Conservation (phyloP, 1,139 yeast species). For the Candida sp. region DNA sequence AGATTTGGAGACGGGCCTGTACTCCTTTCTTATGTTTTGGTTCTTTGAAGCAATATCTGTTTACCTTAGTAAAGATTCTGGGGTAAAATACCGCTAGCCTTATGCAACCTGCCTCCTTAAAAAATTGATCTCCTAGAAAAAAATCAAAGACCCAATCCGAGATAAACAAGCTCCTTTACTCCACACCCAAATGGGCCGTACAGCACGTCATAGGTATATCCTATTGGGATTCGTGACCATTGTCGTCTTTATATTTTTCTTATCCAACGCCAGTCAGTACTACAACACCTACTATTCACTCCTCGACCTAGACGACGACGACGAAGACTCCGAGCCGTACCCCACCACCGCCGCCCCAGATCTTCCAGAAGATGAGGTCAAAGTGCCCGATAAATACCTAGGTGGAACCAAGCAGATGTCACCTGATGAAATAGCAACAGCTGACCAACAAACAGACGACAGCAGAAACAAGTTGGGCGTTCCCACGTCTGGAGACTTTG, state of each 20-base stretch:
- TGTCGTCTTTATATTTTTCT: no score
- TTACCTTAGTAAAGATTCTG: no score
- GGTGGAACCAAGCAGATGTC: constrained; percentile 26
- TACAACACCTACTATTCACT: not conserved
- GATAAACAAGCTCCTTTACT: no score
- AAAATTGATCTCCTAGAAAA: no score
- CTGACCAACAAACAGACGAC: constrained; percentile 2
- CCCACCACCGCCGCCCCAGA: not conserved
- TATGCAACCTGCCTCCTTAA: no score
- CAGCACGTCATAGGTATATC: not conserved
- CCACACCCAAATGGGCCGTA: not conserved
- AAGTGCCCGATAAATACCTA: constrained; percentile 23
- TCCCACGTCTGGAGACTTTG: constrained; percentile 6
- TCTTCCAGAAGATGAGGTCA: constrained; percentile 10
- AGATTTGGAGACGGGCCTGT: no score
- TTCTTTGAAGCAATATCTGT: no score
- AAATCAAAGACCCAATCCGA: no score
- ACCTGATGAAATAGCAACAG: constrained; percentile 18
- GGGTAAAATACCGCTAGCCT: no score
- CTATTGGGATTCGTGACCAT: not conserved
- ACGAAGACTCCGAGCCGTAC: not conserved
- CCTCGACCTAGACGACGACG: not conserved
- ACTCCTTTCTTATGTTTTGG: no score
- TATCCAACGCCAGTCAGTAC: not conserved
- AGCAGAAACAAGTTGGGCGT: constrained; percentile 7